Evolutionary conservation across 208 protist genomes (phyloP).

Genomic region (Acanthamoeba triangularis): DNA sequence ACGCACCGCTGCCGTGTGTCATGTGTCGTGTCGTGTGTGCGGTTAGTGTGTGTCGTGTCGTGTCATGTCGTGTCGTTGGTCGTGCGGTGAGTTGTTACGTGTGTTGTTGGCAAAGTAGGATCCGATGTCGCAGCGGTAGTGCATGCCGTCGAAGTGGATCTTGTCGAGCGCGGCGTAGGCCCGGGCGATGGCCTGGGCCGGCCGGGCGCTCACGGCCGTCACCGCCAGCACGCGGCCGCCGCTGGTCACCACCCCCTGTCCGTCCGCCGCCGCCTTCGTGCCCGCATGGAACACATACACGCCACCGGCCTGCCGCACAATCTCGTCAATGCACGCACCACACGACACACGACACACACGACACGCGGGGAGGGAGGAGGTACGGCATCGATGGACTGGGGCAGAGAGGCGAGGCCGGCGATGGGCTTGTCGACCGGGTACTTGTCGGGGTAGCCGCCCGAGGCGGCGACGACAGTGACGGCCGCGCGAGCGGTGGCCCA

Average conservation of each 20-base stretch:
- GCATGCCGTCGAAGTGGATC: constrained; percentile 86
- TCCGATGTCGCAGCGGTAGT: constrained; percentile 69
- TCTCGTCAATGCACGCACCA: neutral
- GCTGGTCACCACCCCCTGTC: constrained; percentile 80
- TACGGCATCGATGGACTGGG: neutral
- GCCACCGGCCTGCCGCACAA: constrained; percentile 23
- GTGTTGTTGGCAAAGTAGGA: constrained; percentile 3
- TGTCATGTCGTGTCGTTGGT: neutral
- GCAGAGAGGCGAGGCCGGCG: constrained; percentile 35
- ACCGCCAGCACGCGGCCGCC: constrained; percentile 89
- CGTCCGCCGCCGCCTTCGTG: constrained; percentile 72
- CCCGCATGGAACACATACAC: constrained; percentile 89
- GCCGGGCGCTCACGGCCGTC: constrained; percentile 59
- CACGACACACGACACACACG: neutral
- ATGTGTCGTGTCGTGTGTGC: neutral
- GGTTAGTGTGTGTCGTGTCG: no score
- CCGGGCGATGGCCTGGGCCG: constrained; percentile 74
- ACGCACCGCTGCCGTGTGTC: neutral
- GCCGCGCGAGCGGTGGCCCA: constrained; percentile 72
- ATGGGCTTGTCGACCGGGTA: constrained; percentile 85
- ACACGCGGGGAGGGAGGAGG: neutral
- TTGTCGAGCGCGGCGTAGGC: constrained; percentile 75
- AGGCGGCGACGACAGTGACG: constrained; percentile 86
- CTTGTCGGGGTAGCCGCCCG: constrained; percentile 88
- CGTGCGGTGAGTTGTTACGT: neutral